Percentiles rank a stretch among this genome's conserved stretches.
phyloP scores from a whole-genome alignment of 371 early-diverging fungal genomes.

The Lichtheimia hyalospora region DNA sequence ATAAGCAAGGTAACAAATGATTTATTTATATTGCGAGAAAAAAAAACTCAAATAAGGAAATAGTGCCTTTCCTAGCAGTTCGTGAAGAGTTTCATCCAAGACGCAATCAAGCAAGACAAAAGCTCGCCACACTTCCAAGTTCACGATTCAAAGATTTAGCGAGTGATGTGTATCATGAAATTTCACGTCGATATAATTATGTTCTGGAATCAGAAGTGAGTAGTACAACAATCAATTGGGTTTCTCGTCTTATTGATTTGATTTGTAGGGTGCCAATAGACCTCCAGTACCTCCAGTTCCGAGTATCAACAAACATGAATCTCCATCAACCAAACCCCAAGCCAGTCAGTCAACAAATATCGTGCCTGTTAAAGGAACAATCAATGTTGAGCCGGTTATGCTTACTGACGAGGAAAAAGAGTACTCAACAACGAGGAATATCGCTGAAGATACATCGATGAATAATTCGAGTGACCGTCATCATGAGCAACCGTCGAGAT shows the following conservation, averaged over 20 bases:
- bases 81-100: slow-evolving; percentile 89
- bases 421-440: neutral
- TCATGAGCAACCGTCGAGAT: slow-evolving; percentile 7
- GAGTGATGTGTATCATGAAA: slow-evolving; percentile 87
- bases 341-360: slow-evolving; percentile 48
- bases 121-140: slow-evolving; percentile 87
- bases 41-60: neutral
- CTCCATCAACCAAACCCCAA: slow-evolving; percentile 20
- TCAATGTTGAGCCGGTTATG: slow-evolving; percentile 37
- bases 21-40: neutral
- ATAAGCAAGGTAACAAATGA: slow-evolving; percentile 54
- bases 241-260: neutral
- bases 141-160: slow-evolving; percentile 90
- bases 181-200: slow-evolving; percentile 73
- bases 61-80: slow-evolving; percentile 86
- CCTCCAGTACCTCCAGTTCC: slow-evolving; percentile 44
- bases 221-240: neutral
- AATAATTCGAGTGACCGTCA: neutral
- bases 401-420: slow-evolving; percentile 31
- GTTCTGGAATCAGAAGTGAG: slow-evolving; percentile 35
- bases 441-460: neutral
- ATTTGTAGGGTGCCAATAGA: slow-evolving; percentile 14
- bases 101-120: slow-evolving; percentile 96
- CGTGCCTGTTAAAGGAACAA: slow-evolving; percentile 50
- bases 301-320: slow-evolving; percentile 12